These are phyloP conservation scores for Bipolaris cookei DNA, from an alignment of 2,329 filamentous ascomycete genomes.

Conservation along the genomic window DNA sequence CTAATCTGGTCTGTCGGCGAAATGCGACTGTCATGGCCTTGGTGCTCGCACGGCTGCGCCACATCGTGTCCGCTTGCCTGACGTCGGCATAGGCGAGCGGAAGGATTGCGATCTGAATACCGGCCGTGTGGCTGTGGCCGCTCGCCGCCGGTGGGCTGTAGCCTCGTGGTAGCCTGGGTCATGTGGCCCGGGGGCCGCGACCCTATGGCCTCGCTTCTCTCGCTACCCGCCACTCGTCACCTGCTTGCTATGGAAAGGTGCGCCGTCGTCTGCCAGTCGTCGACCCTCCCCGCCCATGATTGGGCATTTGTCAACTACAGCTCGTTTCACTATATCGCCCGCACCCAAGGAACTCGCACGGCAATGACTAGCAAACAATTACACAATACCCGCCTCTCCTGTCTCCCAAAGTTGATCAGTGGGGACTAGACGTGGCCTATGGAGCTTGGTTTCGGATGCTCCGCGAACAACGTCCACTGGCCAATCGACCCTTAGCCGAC, in stretches of 20 bases:
- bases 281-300: constrained; percentile 7
- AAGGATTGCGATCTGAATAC: constrained; percentile 8
- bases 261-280: constrained; percentile 11
- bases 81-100: constrained; percentile 8
- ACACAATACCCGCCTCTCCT: constrained; percentile 3
- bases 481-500: constrained; percentile 7
- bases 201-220: constrained; percentile 17
- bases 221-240: constrained; percentile 18
- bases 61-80: constrained; percentile 21
- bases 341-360: constrained; percentile 11
- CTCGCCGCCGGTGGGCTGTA: background rate
- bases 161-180: constrained; percentile 6
- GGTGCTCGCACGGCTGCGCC: constrained; percentile 22
- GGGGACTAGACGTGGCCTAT: constrained; percentile 8
- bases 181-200: constrained; percentile 10
- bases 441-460: constrained; percentile 20
- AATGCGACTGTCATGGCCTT: constrained; percentile 18
- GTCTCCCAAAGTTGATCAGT: constrained; percentile 16
- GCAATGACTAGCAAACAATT: constrained; percentile 12
- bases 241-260: constrained; percentile 14
- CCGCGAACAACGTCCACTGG: constrained; percentile 5
- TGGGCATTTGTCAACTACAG: constrained; percentile 13
- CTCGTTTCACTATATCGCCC: constrained; percentile 21
- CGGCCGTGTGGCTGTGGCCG: constrained; percentile 15
- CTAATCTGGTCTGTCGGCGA: constrained; percentile 10